phyloP scores from a whole-genome alignment of 148 eudicot genomes.

The Nepenthes gracilis region DNA sequence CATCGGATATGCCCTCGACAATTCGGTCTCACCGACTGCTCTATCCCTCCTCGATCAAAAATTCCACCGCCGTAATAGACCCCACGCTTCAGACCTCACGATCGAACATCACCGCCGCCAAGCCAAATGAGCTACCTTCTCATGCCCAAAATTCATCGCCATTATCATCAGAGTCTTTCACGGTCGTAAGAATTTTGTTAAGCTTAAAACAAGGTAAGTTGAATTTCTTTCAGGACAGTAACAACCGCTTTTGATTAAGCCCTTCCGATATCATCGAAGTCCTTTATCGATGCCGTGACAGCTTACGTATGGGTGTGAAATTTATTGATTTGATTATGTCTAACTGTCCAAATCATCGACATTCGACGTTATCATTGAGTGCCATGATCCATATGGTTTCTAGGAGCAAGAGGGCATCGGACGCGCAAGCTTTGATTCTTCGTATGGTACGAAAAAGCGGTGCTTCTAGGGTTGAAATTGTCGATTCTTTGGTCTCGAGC shows the following conservation, averaged over 20 bases:
- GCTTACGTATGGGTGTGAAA: constrained; percentile 30
- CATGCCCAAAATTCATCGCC: not conserved
- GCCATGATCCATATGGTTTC: constrained; percentile 40
- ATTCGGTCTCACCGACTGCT: no score
- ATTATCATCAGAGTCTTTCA: constrained; percentile 17
- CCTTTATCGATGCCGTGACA: constrained; percentile 21
- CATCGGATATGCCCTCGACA: no score
- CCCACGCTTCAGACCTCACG: no score
- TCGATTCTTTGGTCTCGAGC: constrained; percentile 37
- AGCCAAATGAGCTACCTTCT: no score
- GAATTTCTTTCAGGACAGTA: constrained; percentile 7
- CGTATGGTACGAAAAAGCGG: constrained; percentile 65
- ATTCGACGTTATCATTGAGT: constrained; percentile 35
- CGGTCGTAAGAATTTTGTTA: constrained; percentile 36
- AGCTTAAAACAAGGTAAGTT: constrained; percentile 41
- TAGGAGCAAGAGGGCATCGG: constrained; percentile 40
- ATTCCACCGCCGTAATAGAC: no score
- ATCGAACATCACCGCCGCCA: no score
- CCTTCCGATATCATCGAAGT: constrained; percentile 22
- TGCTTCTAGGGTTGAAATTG: constrained; percentile 51
- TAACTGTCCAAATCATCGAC: constrained; percentile 34
- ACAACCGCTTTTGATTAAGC: constrained; percentile 23
- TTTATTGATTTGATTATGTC: constrained; percentile 39
- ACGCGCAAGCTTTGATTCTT: constrained; percentile 62
- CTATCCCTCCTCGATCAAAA: no score